Evolutionary conservation across 129 eudicot species (phyloP).

Genomic region (Tagetes erecta): DNA sequence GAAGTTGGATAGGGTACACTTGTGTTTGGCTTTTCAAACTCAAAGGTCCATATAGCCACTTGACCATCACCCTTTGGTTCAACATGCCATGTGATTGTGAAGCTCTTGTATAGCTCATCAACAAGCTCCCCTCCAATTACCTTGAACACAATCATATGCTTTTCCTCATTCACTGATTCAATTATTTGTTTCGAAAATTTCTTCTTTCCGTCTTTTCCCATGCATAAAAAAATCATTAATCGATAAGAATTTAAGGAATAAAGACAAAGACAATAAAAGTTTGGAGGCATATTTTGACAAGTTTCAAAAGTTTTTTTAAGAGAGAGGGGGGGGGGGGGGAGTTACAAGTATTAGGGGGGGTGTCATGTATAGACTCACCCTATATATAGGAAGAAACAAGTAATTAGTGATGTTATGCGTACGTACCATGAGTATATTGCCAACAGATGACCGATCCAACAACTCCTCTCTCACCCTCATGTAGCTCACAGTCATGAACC

Average conservation of each 20-base stretch:
- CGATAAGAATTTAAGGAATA: no score
- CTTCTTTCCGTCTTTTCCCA: constrained; percentile 22
- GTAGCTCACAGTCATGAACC: constrained; percentile 32
- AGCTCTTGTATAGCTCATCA: constrained; percentile 31
- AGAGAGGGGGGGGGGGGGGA: no score
- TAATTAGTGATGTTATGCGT: no score
- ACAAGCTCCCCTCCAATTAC: constrained; percentile 52
- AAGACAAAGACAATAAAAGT: no score
- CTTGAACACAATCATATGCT: constrained; percentile 22
- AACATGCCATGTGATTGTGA: neutral
- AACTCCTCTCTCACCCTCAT: constrained; percentile 32
- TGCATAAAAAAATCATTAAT: neutral
- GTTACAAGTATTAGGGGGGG: no score
- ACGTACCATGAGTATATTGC: constrained; percentile 28
- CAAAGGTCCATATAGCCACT: constrained; percentile 19
- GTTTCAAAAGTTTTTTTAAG: no score
- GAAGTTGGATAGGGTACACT: no score
- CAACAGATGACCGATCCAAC: constrained; percentile 25
- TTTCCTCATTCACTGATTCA: constrained; percentile 22
- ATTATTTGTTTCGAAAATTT: constrained; percentile 15
- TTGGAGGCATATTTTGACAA: no score
- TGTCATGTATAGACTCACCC: no score
- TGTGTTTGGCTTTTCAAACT: no score
- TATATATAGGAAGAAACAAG: no score
- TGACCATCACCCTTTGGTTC: neutral